Percentiles rank a stretch among this genome's conserved stretches.
These are phyloP conservation scores for Euptelea pleiosperma DNA, from an alignment of 164 flowering plant genomes.

Conservation along the genomic window DNA sequence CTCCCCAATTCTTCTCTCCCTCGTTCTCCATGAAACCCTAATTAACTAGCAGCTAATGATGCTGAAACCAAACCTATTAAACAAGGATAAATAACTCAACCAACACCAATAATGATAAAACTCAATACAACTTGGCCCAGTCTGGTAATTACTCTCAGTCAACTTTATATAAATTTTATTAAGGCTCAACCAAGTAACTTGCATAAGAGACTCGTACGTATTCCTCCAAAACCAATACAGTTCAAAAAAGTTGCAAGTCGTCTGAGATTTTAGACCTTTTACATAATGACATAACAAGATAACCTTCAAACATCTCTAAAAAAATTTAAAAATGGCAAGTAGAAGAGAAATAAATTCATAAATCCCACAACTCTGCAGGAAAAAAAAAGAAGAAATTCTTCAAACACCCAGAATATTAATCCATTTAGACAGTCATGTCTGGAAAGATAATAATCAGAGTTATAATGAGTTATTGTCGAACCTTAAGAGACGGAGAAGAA, in stretches of 20 bases:
- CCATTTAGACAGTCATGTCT: background rate
- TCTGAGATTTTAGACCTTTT: background rate
- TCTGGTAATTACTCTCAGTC: background rate
- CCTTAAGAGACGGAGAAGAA: constrained; percentile 21
- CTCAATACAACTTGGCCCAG: background rate
- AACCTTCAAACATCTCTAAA: background rate
- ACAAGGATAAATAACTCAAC: background rate
- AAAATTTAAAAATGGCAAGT: background rate
- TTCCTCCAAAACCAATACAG: too few relatives aligned
- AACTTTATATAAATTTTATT: background rate
- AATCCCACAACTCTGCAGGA: too few relatives aligned
- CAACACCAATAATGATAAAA: too few relatives aligned
- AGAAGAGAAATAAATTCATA: background rate
- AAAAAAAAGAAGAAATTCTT: background rate
- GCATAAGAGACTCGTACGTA: background rate
- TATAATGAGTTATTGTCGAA: constrained; percentile 1
- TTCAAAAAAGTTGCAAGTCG: too few relatives aligned
- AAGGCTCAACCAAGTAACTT: background rate
- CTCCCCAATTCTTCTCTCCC: too few relatives aligned
- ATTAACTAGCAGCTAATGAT: background rate
- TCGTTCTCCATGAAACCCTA: too few relatives aligned
- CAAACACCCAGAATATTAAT: background rate
- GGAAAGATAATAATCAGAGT: background rate
- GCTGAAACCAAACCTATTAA: background rate
- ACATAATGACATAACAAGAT: background rate